These are phyloP conservation scores for Artemisia tridentata DNA, from an alignment of 129 eudicot genomes.

Conservation along the genomic window DNA sequence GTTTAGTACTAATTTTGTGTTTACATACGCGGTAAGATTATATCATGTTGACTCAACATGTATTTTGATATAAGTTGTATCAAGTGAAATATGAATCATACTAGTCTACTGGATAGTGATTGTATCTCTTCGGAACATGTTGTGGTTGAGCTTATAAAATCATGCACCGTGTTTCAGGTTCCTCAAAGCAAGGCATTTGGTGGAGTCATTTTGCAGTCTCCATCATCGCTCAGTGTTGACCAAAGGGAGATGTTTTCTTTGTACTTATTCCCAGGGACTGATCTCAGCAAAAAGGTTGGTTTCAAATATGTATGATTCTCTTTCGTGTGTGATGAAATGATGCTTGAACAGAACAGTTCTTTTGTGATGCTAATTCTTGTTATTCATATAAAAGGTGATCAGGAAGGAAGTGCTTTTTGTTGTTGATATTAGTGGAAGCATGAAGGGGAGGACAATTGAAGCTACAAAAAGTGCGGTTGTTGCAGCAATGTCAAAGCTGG, in stretches of 20 bases:
- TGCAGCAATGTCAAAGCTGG: conserved; percentile 61
- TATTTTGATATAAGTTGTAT: background rate
- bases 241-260: conserved; percentile 67
- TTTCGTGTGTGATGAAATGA: background rate
- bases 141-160: conserved; percentile 12
- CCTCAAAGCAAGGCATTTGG: conserved; percentile 49
- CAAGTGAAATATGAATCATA: conserved; percentile 4
- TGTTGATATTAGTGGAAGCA: conserved; percentile 94
- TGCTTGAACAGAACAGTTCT: background rate
- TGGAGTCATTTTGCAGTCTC: conserved; percentile 70
- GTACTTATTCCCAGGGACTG: conserved; percentile 64
- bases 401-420: conserved; percentile 66
- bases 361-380: conserved; percentile 9
- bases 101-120: background rate
- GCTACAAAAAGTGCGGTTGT: conserved; percentile 69
- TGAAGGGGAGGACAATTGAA: conserved; percentile 81
- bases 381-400: conserved; percentile 48
- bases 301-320: background rate
- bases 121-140: conserved; percentile 12
- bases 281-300: conserved; percentile 56
- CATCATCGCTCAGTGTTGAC: conserved; percentile 50
- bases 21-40: conserved; percentile 43
- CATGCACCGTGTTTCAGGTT: conserved; percentile 45
- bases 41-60: background rate
- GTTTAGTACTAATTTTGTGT: conserved; percentile 49